phyloP scores from a whole-genome alignment of 768 basidiomycete genomes.

The Auricularia heimuer region DNA sequence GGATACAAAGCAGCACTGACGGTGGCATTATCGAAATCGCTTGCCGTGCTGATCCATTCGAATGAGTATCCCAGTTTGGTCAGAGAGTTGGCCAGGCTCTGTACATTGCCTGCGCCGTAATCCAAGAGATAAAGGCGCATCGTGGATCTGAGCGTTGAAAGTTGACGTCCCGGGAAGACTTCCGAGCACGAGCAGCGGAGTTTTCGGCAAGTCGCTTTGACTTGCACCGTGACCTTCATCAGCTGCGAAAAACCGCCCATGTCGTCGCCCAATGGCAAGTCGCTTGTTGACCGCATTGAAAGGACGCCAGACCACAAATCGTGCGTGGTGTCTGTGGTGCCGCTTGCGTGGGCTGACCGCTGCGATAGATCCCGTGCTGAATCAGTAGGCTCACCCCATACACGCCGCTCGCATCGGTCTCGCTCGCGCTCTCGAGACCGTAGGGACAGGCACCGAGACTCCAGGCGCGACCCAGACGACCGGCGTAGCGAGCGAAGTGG shows the following conservation, averaged over 20 bases:
- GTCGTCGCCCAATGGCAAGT: constrained; percentile 43
- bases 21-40: constrained; percentile 80
- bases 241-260: constrained; percentile 17
- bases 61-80: constrained; percentile 75
- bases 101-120: constrained; percentile 93
- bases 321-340: constrained; percentile 29
- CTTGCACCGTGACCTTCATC: background rate
- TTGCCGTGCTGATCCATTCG: constrained; percentile 73
- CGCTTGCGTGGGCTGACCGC: constrained; percentile 1
- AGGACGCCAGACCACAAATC: constrained; percentile 42
- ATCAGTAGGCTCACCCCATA: constrained; percentile 68
- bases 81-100: constrained; percentile 88
- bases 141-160: background rate
- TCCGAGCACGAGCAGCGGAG: background rate
- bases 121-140: constrained; percentile 82
- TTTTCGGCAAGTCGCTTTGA: background rate
- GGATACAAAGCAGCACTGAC: constrained; percentile 41
- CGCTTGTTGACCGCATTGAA: constrained; percentile 51
- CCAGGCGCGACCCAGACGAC: constrained; percentile 15
- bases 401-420: constrained; percentile 63
- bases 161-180: background rate
- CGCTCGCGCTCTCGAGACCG: constrained; percentile 54
- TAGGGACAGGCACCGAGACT: constrained; percentile 40
- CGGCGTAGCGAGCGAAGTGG: constrained; percentile 29
- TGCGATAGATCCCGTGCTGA: constrained; percentile 52